Percentiles rank a stretch among this genome's conserved stretches.
Evolutionary conservation across 1,284 basidiomycete genomes (phyloP).

Genomic region (Schizophyllum commune): DNA sequence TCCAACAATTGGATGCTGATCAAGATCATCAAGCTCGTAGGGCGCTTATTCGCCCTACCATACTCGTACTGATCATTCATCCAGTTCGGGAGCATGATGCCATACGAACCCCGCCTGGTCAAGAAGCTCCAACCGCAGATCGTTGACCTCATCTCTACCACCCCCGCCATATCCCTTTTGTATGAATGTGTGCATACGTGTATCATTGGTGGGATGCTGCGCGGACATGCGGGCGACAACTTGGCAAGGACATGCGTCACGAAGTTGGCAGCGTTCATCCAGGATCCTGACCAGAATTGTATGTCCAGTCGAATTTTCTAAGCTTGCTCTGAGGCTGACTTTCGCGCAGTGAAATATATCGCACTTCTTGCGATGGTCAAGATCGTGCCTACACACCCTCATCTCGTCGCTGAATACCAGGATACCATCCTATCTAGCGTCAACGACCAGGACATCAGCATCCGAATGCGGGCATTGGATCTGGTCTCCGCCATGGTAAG

Average conservation of each 20-base stretch:
- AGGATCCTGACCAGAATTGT: conserved; percentile 95
- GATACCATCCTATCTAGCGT: conserved; percentile 87
- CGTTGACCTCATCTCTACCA: conserved; percentile 91
- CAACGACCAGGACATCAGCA: conserved; percentile 91
- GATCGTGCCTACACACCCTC: conserved; percentile 89
- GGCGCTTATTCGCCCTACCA: conserved; percentile 14
- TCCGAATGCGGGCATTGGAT: conserved; percentile 92
- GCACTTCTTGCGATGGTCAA: conserved; percentile 92
- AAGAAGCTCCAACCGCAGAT: conserved; percentile 92
- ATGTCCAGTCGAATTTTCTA: conserved; percentile 17
- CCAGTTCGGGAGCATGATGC: conserved; percentile 87
- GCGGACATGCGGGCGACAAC: conserved; percentile 69
- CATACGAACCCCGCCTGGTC: conserved; percentile 88
- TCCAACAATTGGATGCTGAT: conserved; percentile 99
- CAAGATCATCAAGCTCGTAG: conserved; percentile 93
- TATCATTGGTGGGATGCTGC: conserved; percentile 95
- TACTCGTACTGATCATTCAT: neutral
- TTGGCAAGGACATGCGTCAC: conserved; percentile 88
- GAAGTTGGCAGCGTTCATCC: conserved; percentile 87
- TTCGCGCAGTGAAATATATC: conserved; percentile 83
- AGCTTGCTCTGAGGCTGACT: conserved; percentile 4
- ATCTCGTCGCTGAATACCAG: conserved; percentile 89
- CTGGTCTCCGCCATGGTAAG: conserved; percentile 88
- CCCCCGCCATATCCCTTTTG: conserved; percentile 89
- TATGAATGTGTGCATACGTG: conserved; percentile 99